Evolutionary conservation across 331 rosid genomes (phyloP), one percentile per base, ranked within the genome.

Genomic region (Acacia pycnantha): DNA sequence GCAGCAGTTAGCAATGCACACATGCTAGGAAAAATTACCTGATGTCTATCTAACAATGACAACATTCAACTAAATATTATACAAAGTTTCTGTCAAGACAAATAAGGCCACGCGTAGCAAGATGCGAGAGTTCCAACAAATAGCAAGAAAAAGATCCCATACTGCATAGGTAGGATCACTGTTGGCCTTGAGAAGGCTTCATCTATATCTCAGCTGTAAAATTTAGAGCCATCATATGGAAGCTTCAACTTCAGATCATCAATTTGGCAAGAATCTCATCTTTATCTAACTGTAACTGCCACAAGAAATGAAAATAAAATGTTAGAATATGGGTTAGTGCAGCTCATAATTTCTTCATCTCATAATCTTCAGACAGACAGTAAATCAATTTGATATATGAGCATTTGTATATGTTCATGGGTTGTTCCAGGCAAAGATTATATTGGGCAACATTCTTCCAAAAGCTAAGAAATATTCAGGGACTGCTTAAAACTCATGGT

Each of bases 1-100:
- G 89, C 82, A 82, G 82, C 61, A 86, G 91, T 92, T 89, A 88
- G 98, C 91, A 84, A 92, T 94, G 93, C 89, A 89, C 97, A 91
- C 58, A 80, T 84, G 89, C 97, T 87, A 84, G 86, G 85, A 50
- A 76, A 73, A 79, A 81, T 86, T 74, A 81, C 80, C 82, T 54
- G 1, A 50, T 76, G 80, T 40, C 84, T 73, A 86, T 77, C 88
- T 86, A 88, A 66, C 58, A 79, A 80, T 85, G 85, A 82, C 86
- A 83, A 87, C 83, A 79, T 83, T 83, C 90, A 90, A 89, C 87
- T 86, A 82, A 82, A 85, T 89, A 91, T 88, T 86, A 84, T 95
- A 95, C 98, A 95, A 76, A 86, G 83, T 75, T 83, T 83, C 82
- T 56, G 90, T 76, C 87, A 54, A 64, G 74, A 26, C 76, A 71